phyloP scores from a whole-genome alignment of 441 rosid species.

The Aleurites moluccanus region DNA sequence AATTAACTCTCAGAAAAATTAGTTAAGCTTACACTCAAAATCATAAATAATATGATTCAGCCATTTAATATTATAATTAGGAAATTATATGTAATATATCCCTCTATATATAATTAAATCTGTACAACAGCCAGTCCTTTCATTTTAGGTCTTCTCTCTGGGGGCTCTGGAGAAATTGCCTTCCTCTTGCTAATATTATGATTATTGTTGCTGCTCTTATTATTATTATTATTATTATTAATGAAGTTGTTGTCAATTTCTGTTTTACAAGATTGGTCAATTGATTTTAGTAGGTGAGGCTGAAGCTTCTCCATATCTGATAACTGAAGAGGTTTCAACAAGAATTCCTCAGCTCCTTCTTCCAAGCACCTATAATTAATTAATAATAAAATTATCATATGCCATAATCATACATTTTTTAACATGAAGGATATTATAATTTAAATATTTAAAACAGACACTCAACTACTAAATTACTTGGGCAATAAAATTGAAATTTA shows the following conservation, averaged over 20 bases:
- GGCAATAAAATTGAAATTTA: too few relatives aligned
- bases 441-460: too few relatives aligned
- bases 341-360: conserved; percentile 74
- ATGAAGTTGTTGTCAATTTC: background rate
- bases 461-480: too few relatives aligned
- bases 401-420: too few relatives aligned
- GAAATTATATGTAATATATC: background rate
- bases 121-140: conserved; percentile 36
- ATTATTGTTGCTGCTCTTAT: conserved; percentile 19
- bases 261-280: conserved; percentile 16
- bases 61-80: background rate
- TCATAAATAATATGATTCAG: background rate
- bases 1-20: too few relatives aligned
- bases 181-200: conserved; percentile 38
- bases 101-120: background rate
- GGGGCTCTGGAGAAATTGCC: conserved; percentile 36
- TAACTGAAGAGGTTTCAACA: conserved; percentile 57
- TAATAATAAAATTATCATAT: background rate
- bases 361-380: conserved; percentile 49
- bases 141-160: conserved; percentile 37
- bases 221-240: conserved; percentile 2
- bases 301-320: conserved; percentile 60
- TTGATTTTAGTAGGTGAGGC: conserved; percentile 47
- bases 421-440: too few relatives aligned
- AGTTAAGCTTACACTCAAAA: too few relatives aligned